Percentiles rank a stretch among this genome's conserved stretches.
phyloP scores from a whole-genome alignment of 352 stramenopile species.

The Globisporangium spiculum region DNA sequence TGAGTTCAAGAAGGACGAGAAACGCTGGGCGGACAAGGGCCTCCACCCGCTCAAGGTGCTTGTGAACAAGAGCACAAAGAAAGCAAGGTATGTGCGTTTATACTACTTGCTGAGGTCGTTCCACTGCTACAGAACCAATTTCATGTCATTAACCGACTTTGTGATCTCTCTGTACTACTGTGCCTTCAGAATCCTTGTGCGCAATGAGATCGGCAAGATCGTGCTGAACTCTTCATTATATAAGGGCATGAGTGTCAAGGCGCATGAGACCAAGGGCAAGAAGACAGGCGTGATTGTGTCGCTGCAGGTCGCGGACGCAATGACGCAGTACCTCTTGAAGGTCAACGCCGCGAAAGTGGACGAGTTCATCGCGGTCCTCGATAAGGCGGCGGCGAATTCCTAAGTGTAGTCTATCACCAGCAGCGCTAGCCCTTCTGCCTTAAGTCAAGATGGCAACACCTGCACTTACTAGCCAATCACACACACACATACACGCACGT shows the following conservation, averaged over 20 bases:
- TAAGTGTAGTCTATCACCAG: neutral
- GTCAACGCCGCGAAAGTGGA: conserved; percentile 66
- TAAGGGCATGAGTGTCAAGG: conserved; percentile 65
- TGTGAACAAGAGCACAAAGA: conserved; percentile 70
- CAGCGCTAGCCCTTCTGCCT: neutral
- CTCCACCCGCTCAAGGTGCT: conserved; percentile 80
- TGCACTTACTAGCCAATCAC: neutral
- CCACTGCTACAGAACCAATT: neutral
- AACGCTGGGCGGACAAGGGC: conserved; percentile 85
- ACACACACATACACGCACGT: neutral
- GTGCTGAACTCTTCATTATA: conserved; percentile 82
- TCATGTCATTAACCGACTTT: conserved; percentile 11
- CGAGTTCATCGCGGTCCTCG: conserved; percentile 54
- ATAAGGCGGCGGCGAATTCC: conserved; percentile 23
- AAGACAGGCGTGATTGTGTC: conserved; percentile 66
- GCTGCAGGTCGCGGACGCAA: conserved; percentile 51
- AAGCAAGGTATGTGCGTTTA: conserved; percentile 34
- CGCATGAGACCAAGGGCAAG: conserved; percentile 74
- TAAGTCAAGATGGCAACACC: neutral
- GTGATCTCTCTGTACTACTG: neutral
- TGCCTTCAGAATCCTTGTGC: conserved; percentile 58
- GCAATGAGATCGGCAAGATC: conserved; percentile 87
- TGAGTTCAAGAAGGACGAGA: conserved; percentile 87
- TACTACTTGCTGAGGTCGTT: no score
- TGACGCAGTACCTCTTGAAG: conserved; percentile 77